Percentiles rank a stretch among this genome's conserved stretches.
phyloP scores from a whole-genome alignment of 2,329 filamentous ascomycete genomes.

The Aspergillus intermedius region DNA sequence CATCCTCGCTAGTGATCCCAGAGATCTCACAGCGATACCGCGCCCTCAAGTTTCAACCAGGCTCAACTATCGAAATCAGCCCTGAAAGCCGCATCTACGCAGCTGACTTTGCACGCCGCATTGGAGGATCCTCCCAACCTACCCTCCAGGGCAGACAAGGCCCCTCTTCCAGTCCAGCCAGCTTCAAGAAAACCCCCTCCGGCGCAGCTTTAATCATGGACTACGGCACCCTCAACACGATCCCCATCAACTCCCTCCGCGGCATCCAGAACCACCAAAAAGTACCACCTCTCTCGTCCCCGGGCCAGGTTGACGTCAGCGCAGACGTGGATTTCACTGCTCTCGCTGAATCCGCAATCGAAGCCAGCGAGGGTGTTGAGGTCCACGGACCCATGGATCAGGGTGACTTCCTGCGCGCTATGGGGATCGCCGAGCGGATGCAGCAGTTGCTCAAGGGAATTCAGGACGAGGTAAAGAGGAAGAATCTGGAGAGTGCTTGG shows the following conservation, averaged over 20 bases:
- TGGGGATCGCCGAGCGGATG: constrained; percentile 79
- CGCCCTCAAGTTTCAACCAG: constrained; percentile 59
- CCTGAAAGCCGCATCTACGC: constrained; percentile 78
- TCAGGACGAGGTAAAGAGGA: constrained; percentile 47
- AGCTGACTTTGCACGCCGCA: constrained; percentile 72
- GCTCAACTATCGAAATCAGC: constrained; percentile 78
- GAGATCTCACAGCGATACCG: constrained; percentile 74
- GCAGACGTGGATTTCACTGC: constrained; percentile 91
- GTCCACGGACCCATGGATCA: constrained; percentile 90
- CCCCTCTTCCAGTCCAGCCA: constrained; percentile 15
- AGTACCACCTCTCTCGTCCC: constrained; percentile 71
- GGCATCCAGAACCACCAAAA: constrained; percentile 73
- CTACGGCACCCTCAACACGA: constrained; percentile 72
- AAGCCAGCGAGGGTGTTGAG: constrained; percentile 72
- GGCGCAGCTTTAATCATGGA: constrained; percentile 94
- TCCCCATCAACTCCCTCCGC: constrained; percentile 83
- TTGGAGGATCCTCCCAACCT: constrained; percentile 59
- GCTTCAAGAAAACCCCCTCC: constrained; percentile 56
- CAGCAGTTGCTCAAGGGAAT: constrained; percentile 54
- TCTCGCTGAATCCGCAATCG: constrained; percentile 72
- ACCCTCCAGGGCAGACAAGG: constrained; percentile 8
- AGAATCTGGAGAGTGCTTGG: constrained; percentile 66
- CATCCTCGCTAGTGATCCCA: constrained; percentile 78
- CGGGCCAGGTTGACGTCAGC: constrained; percentile 79
- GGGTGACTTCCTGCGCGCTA: constrained; percentile 65